Percentiles rank a stretch among this genome's conserved stretches.
Evolutionary conservation across 2,329 filamentous ascomycete genomes (phyloP).

Genomic region (Microcyclospora pomicola): DNA sequence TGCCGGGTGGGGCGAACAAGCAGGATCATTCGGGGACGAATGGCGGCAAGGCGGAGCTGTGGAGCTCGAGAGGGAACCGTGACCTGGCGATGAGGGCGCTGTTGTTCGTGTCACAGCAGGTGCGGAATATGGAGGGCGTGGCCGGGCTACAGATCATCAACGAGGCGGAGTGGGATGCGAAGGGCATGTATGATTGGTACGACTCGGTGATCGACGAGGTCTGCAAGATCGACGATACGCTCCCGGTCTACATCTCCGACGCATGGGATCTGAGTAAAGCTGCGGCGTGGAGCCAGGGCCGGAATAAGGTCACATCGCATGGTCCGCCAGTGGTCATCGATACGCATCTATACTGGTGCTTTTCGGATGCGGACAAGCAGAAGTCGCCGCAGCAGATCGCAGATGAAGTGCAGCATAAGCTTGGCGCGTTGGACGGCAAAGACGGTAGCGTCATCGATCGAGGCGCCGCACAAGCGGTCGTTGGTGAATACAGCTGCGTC

Average conservation of each 20-base stretch:
- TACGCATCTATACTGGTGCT: conserved; percentile 47
- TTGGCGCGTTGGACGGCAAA: conserved; percentile 33
- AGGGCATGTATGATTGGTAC: conserved; percentile 44
- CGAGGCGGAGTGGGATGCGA: conserved; percentile 38
- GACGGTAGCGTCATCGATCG: conserved; percentile 35
- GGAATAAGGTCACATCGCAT: conserved; percentile 9
- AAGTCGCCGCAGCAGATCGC: conserved; percentile 41
- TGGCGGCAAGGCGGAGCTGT: conserved; percentile 38
- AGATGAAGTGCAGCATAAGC: conserved; percentile 29
- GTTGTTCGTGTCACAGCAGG: conserved; percentile 38
- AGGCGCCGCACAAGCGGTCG: conserved; percentile 37
- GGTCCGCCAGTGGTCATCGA: conserved; percentile 41
- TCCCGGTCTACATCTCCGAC: conserved; percentile 46
- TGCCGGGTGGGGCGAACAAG: conserved; percentile 44
- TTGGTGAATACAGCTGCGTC: conserved; percentile 47
- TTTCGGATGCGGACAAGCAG: conserved; percentile 38
- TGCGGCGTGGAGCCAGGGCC: conserved; percentile 29
- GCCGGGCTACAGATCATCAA: conserved; percentile 46
- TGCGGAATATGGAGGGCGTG: conserved; percentile 31
- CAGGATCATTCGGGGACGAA: conserved; percentile 44
- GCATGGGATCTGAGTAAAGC: conserved; percentile 39
- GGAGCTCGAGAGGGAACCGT: conserved; percentile 31
- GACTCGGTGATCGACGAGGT: conserved; percentile 36
- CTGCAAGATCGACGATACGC: conserved; percentile 32
- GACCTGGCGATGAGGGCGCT: conserved; percentile 35